These are phyloP conservation scores for Gonium pectorale DNA, from an alignment of 139 green algal species.

Conservation along the genomic window DNA sequence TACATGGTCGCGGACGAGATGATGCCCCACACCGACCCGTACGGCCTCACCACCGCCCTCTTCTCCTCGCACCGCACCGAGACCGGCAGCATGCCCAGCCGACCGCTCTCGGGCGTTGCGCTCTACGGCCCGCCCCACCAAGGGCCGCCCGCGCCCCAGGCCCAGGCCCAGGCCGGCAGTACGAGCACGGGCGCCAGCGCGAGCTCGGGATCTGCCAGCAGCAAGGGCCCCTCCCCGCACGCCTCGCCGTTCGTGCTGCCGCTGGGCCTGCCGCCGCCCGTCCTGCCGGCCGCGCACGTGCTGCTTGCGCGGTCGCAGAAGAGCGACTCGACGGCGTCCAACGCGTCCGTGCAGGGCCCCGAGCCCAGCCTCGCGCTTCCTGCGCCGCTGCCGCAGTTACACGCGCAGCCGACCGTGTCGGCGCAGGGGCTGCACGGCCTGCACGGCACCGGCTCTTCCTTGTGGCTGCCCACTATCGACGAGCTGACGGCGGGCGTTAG, in stretches of 20 bases:
- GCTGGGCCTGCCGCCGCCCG: no score
- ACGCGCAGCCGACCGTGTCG: no score
- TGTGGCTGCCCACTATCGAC: conserved; percentile 35
- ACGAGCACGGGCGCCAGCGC: not conserved
- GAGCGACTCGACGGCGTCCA: not conserved
- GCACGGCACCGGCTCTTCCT: no score
- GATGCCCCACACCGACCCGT: not conserved
- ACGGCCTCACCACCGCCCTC: conserved; percentile 6
- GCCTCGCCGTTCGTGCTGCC: no score
- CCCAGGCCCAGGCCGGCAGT: not conserved
- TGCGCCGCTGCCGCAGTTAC: not conserved
- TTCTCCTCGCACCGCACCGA: conserved; percentile 8
- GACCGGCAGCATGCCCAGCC: conserved; percentile 6
- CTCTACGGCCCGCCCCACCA: not conserved
- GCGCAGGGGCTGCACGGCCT: no score
- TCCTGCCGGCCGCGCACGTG: not conserved
- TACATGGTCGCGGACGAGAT: conserved; percentile 21
- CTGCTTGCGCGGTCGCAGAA: no score
- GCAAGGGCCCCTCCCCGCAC: no score
- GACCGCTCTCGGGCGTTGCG: not conserved
- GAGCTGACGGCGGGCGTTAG: conserved; percentile 21
- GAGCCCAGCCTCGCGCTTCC: conserved; percentile 26
- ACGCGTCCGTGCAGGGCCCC: not conserved
- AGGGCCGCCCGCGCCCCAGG: not conserved
- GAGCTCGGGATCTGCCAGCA: no score